Conservation (phyloP, 2,329 filamentous ascomycete genomes). For the Phyllosticta paracitricarpa region DNA sequence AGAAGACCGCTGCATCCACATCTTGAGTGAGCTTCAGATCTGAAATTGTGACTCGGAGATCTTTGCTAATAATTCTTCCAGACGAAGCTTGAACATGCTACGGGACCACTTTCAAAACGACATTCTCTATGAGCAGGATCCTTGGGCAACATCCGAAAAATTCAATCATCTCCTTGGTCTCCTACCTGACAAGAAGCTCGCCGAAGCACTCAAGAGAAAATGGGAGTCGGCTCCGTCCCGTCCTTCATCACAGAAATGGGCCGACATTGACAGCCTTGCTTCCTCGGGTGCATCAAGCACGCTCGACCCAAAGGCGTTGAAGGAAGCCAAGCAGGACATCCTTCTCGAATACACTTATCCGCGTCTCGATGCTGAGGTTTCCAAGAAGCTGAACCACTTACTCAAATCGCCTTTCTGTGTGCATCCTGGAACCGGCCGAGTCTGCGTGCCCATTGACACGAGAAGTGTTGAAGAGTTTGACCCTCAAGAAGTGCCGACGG, state of each 20-base stretch:
- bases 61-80: slow-evolving; percentile 19
- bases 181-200: slow-evolving; percentile 69
- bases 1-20: slow-evolving; percentile 84
- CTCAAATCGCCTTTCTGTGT: slow-evolving; percentile 95
- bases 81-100: slow-evolving; percentile 76
- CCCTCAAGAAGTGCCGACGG: slow-evolving; percentile 79
- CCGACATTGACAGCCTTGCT: slow-evolving; percentile 81
- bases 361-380: slow-evolving; percentile 90
- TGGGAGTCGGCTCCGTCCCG: slow-evolving; percentile 80
- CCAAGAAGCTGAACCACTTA: slow-evolving; percentile 96
- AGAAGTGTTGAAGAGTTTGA: slow-evolving; percentile 69
- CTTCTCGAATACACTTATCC: slow-evolving; percentile 97
- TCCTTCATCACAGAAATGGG: slow-evolving; percentile 74
- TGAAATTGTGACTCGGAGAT: not conserved
- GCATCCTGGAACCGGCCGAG: slow-evolving; percentile 84
- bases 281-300: slow-evolving; percentile 62
- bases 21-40: slow-evolving; percentile 47
- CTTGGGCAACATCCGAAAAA: slow-evolving; percentile 62
- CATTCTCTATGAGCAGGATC: slow-evolving; percentile 76
- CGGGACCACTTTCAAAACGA: slow-evolving; percentile 75
- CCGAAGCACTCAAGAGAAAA: slow-evolving; percentile 72
- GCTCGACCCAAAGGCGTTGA: slow-evolving; percentile 63
- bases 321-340: slow-evolving; percentile 90
- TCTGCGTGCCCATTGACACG: slow-evolving; percentile 90
- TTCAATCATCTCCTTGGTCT: slow-evolving; percentile 72